Conservation (phyloP, 1,284 basidiomycete species). For the Ganoderma resinaceum region DNA sequence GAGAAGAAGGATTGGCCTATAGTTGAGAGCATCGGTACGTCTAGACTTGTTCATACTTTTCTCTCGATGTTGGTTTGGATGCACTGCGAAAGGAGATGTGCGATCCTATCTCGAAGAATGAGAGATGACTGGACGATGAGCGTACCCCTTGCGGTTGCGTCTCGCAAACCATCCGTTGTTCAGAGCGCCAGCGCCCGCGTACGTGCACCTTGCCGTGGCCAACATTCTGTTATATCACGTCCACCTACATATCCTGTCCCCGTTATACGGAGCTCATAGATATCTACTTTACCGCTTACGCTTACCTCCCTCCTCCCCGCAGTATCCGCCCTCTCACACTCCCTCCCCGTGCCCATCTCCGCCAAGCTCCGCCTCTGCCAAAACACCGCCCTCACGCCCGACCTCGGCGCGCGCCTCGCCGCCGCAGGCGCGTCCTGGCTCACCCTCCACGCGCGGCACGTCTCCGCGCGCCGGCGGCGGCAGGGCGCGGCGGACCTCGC, state of each 20-base stretch:
- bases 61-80: not conserved
- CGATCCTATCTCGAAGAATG: too few relatives aligned
- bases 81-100: too few relatives aligned
- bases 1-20: constrained; percentile 74
- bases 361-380: constrained; percentile 59
- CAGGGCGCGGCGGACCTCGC: constrained; percentile 72
- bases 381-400: constrained; percentile 58
- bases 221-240: too few relatives aligned
- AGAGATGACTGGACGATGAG: too few relatives aligned
- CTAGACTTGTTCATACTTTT: not conserved
- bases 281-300: too few relatives aligned
- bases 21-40: constrained; percentile 64
- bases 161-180: too few relatives aligned
- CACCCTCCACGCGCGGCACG: constrained; percentile 75
- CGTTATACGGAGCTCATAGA: too few relatives aligned
- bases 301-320: constrained; percentile 7
- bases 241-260: too few relatives aligned
- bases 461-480: constrained; percentile 68
- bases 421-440: constrained; percentile 69
- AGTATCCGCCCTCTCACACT: constrained; percentile 67
- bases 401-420: constrained; percentile 63
- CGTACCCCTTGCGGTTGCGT: too few relatives aligned
- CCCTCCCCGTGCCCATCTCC: constrained; percentile 66
- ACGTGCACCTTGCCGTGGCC: too few relatives aligned
- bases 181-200: too few relatives aligned